A percentile compares a stretch with the other conserved stretches of the same genome.
These are phyloP conservation scores for Diutina pseudorugosa DNA, from an alignment of 1,139 yeast species.

Conservation along the genomic window DNA sequence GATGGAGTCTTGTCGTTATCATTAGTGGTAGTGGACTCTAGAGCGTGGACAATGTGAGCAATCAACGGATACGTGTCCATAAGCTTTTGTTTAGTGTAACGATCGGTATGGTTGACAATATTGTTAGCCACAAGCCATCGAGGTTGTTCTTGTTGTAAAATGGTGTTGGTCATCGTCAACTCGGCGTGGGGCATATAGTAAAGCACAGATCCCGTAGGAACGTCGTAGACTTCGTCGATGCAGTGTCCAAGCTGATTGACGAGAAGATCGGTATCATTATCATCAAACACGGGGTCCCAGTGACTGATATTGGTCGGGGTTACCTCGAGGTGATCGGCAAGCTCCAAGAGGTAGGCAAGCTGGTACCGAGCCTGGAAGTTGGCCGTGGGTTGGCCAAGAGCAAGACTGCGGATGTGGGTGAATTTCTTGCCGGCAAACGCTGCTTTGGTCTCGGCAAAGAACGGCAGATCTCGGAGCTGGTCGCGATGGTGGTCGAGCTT, in stretches of 20 bases:
- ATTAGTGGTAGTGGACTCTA: not conserved
- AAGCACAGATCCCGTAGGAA: not conserved
- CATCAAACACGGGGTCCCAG: conserved; percentile 1
- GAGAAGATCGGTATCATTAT: not conserved
- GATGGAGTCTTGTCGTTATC: not conserved
- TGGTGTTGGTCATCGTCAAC: not conserved
- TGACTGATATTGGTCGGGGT: not conserved
- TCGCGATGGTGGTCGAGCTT: not conserved
- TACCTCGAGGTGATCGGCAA: not conserved
- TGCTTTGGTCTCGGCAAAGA: not conserved
- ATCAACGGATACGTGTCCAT: not conserved
- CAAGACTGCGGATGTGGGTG: conserved; percentile 1
- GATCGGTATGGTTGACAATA: not conserved
- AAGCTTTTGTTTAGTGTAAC: not conserved
- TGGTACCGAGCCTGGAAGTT: not conserved
- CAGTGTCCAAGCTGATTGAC: not conserved
- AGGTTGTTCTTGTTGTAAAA: not conserved
- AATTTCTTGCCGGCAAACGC: not conserved
- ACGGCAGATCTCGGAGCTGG: not conserved
- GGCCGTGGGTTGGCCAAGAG: not conserved
- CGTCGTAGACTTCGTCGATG: not conserved
- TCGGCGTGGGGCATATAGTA: conserved; percentile 2
- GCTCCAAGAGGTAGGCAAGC: not conserved
- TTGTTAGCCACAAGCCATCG: not conserved
- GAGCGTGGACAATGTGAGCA: not conserved